Base-by-base conservation (phyloP, 805 yeast species). In the Metschnikowia matae region DNA sequence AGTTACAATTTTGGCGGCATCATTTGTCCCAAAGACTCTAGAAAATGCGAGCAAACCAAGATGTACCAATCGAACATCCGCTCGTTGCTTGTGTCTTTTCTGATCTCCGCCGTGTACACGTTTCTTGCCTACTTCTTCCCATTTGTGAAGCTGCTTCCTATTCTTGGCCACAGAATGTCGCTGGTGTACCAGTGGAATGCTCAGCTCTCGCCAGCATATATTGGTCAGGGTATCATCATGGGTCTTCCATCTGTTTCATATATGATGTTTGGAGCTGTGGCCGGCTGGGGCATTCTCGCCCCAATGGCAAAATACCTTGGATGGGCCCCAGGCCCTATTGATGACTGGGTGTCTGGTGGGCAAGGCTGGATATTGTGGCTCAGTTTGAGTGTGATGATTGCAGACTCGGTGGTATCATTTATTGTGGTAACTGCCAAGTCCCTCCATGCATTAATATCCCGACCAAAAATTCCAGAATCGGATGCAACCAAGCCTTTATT, bases 301-400 rank as follows among this genome's bases (percentile, higher is more conserved):
- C 97, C 97, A 3, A 51, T 88, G 51, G 83, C 95, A 1, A 77
- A 84, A 51, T 55, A 71, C 48, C 65, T 70, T 53, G 86, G 83
- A 3, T 94, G 98, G 97, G 96, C 96, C 0, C 84, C 90, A 0
- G 96, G 96, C 0, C 84, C 83, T 2, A 81, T 89, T 1, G 94
- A 87, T 62, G 96, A 90, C 68, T 94, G 97, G 97, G 84, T 87
- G 59, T 77, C 80, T 23, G 98, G 98, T 3, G 87, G 91, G 0
- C 97, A 92, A 63, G 99, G 98, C 6, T 92, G 99, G 99, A 89
- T 94, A 49, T 74, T 92, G 64, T 92, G 99, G 99, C 75, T 90
- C 48, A 84, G 95, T 64, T 76, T 92, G 57, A 84, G 97, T 21
- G 89, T 91, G 45, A 92, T 92, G 99, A 89, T 92, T 17, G 84